phyloP scores from a whole-genome alignment of 768 basidiomycete genomes.

The Lentinula lateritia region DNA sequence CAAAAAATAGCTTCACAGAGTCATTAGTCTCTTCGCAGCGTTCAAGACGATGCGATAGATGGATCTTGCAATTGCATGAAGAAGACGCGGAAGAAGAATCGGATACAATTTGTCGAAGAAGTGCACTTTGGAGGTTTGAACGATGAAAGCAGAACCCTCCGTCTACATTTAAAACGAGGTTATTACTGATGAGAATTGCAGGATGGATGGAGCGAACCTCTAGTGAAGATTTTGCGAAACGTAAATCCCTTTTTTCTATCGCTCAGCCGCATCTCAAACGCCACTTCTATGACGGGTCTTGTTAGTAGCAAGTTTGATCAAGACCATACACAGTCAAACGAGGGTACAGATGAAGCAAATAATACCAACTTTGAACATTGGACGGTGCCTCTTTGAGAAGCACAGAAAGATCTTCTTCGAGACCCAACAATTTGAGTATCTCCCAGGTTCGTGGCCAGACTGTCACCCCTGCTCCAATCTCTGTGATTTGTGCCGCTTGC shows the following conservation, averaged over 20 bases:
- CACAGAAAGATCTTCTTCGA: conserved; percentile 17
- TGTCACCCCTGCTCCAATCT: conserved; percentile 28
- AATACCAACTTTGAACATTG: background rate
- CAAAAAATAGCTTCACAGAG: conserved; percentile 2
- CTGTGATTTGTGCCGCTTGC: conserved; percentile 25
- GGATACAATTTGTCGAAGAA: background rate
- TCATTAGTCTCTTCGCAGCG: background rate
- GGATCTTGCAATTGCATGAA: background rate
- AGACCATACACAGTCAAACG: no score
- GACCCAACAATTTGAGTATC: conserved; percentile 17
- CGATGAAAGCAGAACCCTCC: conserved; percentile 7
- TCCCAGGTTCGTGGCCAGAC: conserved; percentile 21
- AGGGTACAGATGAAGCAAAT: background rate
- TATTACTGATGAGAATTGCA: background rate
- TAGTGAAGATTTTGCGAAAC: conserved; percentile 16
- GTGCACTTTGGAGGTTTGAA: background rate
- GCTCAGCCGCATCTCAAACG: conserved; percentile 24
- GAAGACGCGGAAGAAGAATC: background rate
- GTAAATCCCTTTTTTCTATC: conserved; percentile 25
- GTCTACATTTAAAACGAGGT: background rate
- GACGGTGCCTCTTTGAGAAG: background rate
- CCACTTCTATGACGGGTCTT: conserved; percentile 10
- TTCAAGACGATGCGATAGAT: conserved; percentile 3
- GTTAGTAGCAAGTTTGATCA: background rate
- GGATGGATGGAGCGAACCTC: background rate